Conservation (phyloP, 2,329 filamentous ascomycete species). For the Stemphylium beticola region DNA sequence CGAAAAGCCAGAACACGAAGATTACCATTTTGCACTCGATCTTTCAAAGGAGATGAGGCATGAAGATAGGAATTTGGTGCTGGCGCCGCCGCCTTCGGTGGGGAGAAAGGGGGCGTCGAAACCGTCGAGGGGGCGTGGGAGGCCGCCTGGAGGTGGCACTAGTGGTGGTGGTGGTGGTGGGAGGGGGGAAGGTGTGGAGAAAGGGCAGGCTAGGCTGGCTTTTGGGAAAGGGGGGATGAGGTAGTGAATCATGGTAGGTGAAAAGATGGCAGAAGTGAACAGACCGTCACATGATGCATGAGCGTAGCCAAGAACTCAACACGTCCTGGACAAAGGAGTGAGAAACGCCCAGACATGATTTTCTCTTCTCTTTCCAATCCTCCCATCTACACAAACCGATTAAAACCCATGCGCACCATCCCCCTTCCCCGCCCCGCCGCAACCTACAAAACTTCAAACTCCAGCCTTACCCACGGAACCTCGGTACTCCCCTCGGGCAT, state of each 20-base stretch:
- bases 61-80: slow-evolving; percentile 30
- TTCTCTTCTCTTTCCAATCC: too few relatives aligned
- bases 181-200: slow-evolving; percentile 40
- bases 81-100: neutral
- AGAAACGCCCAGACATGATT: too few relatives aligned
- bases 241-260: neutral
- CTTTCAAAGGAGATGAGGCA: slow-evolving; percentile 67
- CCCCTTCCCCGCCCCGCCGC: too few relatives aligned
- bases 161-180: slow-evolving; percentile 10
- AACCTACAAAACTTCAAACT: slow-evolving; percentile 25
- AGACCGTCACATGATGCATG: too few relatives aligned
- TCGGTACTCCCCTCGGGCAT: slow-evolving; percentile 38
- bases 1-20: slow-evolving; percentile 77
- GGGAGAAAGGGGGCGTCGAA: slow-evolving; percentile 23
- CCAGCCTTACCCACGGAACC: slow-evolving; percentile 31
- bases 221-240: slow-evolving; percentile 46
- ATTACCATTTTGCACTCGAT: slow-evolving; percentile 94
- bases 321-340: too few relatives aligned
- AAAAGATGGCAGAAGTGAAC: too few relatives aligned
- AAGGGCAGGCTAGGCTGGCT: slow-evolving; percentile 54
- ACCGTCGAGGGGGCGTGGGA: slow-evolving; percentile 42
- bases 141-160: slow-evolving; percentile 43
- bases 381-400: neutral
- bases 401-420: too few relatives aligned
- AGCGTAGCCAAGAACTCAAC: too few relatives aligned